phyloP scores from a whole-genome alignment of 306 rosid genomes.

The Cucumis hystrix region DNA sequence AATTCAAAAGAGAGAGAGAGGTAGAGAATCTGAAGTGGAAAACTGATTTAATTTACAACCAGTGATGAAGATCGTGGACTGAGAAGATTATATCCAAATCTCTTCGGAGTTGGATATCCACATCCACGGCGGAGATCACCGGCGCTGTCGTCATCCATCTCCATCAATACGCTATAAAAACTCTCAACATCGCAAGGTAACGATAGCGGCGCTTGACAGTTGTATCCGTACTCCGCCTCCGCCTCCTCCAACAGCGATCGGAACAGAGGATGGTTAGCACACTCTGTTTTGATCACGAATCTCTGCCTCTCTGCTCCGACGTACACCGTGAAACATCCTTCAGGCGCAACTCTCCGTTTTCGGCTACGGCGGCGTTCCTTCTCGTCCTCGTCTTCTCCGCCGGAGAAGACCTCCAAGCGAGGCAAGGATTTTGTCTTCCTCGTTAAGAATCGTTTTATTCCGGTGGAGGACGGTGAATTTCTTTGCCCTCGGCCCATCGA shows the following conservation, averaged over 20 bases:
- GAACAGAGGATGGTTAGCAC: slow-evolving; percentile 66
- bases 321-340: slow-evolving; percentile 75
- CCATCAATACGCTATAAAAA: slow-evolving; percentile 45
- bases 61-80: slow-evolving; percentile 29
- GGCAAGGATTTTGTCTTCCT: slow-evolving; percentile 51
- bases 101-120: slow-evolving; percentile 23
- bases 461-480: not conserved
- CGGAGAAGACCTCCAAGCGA: not conserved
- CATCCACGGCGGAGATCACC: slow-evolving; percentile 23
- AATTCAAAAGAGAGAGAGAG: no score
- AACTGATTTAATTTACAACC: slow-evolving; percentile 31
- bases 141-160: slow-evolving; percentile 36
- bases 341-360: slow-evolving; percentile 22
- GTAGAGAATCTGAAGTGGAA: slow-evolving; percentile 3
- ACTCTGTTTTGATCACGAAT: slow-evolving; percentile 52
- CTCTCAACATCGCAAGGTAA: slow-evolving; percentile 71
- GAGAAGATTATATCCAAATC: slow-evolving; percentile 24
- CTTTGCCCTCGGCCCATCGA: slow-evolving; percentile 43
- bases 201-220: slow-evolving; percentile 50
- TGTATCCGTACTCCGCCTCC: slow-evolving; percentile 63
- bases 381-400: not conserved
- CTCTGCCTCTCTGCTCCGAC: slow-evolving; percentile 62
- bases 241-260: slow-evolving; percentile 74
- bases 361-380: not conserved
- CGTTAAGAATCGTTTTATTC: slow-evolving; percentile 1